Evolutionary conservation across 129 eudicot genomes (phyloP).

Genomic region (Tanacetum coccineum): DNA sequence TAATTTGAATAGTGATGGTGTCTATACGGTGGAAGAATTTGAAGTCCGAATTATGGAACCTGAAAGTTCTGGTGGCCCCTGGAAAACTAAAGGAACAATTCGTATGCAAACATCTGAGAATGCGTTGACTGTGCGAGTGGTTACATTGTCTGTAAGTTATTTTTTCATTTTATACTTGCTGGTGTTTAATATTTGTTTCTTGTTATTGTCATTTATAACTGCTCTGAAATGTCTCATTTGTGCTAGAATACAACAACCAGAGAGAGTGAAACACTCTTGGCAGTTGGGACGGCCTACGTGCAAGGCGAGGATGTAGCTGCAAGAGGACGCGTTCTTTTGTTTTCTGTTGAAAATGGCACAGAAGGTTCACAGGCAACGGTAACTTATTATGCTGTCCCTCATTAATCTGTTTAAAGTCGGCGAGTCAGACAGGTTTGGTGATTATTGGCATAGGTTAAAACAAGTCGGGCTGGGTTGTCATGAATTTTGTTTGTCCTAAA

Average conservation of each 20-base stretch:
- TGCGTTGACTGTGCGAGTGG: constrained; percentile 91
- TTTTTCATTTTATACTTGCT: constrained; percentile 1
- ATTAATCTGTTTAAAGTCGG: neutral
- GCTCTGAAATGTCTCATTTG: constrained; percentile 8
- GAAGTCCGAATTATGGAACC: constrained; percentile 92
- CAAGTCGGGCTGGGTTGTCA: constrained; percentile 1
- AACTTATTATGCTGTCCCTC: constrained; percentile 7
- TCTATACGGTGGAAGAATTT: constrained; percentile 84
- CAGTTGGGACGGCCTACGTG: constrained; percentile 94
- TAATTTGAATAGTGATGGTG: constrained; percentile 59
- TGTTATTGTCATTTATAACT: constrained; percentile 10
- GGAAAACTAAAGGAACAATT: constrained; percentile 92
- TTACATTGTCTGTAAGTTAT: constrained; percentile 72
- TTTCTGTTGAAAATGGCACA: constrained; percentile 63
- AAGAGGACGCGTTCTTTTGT: constrained; percentile 93
- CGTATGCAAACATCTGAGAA: constrained; percentile 93
- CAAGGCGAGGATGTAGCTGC: constrained; percentile 99
- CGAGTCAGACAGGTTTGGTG: neutral
- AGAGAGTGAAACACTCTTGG: constrained; percentile 92
- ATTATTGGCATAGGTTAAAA: constrained; percentile 1
- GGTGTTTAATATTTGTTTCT: constrained; percentile 3
- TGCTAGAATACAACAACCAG: constrained; percentile 77
- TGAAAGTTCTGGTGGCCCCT: constrained; percentile 85
- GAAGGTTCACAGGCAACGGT: constrained; percentile 67
- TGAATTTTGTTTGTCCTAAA: neutral